Percentiles rank a stretch among this genome's conserved stretches.
phyloP scores from a whole-genome alignment of 306 rosid species.

The Casuarina cunninghamiana region DNA sequence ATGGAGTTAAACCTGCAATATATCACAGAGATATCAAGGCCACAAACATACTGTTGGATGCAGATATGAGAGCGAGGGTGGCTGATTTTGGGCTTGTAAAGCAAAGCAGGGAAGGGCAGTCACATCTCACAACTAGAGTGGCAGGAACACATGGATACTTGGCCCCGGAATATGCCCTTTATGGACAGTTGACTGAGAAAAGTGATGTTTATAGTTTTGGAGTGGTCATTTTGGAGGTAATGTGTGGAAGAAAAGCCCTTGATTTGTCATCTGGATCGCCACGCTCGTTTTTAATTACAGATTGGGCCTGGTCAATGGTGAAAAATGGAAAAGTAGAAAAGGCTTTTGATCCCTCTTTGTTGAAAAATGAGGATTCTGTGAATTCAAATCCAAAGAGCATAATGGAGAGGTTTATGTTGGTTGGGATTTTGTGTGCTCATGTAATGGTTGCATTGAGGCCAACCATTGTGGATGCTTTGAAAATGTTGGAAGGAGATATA shows the following conservation, averaged over 20 bases:
- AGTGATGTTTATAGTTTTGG: conserved; percentile 99
- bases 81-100: conserved; percentile 96
- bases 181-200: conserved; percentile 95
- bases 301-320: conserved; percentile 95
- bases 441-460: conserved; percentile 97
- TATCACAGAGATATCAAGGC: conserved; percentile 94
- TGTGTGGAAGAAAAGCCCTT: conserved; percentile 96
- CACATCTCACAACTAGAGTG: conserved; percentile 96
- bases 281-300: conserved; percentile 73
- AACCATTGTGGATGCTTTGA: conserved; percentile 80
- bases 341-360: conserved; percentile 61
- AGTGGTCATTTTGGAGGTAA: conserved; percentile 89
- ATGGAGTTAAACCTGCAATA: conserved; percentile 92
- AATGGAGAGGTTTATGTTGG: conserved; percentile 84
- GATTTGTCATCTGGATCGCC: conserved; percentile 72
- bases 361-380: conserved; percentile 44
- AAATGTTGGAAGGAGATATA: conserved; percentile 94
- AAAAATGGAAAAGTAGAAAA: conserved; percentile 65
- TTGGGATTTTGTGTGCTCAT: conserved; percentile 91
- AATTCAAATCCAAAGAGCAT: conserved; percentile 78
- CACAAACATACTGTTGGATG: conserved; percentile 85
- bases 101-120: conserved; percentile 91
- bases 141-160: conserved; percentile 98
- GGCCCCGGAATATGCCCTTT: conserved; percentile 93
- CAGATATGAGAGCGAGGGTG: conserved; percentile 85